A percentile compares a stretch with the other conserved stretches of the same genome.
Evolutionary conservation across 345 rosid genomes (phyloP).

Genomic region (Rhodamnia rubescens): DNA sequence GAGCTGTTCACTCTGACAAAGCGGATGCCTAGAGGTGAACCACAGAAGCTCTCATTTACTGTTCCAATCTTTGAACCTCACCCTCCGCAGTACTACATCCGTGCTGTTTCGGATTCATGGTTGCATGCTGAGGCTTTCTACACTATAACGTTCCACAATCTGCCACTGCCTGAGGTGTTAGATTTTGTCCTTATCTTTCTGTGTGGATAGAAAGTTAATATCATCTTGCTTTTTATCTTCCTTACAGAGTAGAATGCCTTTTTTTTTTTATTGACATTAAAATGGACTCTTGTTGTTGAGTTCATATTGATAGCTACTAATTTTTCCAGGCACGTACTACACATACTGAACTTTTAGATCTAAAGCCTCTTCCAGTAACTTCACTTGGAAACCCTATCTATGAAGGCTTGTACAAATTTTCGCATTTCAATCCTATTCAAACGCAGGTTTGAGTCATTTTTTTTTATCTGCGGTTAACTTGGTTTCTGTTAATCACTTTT

Average conservation of each 20-base stretch:
- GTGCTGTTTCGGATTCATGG: constrained; percentile 98
- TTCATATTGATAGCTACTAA: neutral
- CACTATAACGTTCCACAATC: constrained; percentile 85
- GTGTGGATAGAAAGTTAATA: neutral
- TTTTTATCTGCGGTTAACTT: neutral
- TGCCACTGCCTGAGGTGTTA: constrained; percentile 78
- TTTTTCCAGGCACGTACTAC: constrained; percentile 59
- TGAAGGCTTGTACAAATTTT: constrained; percentile 76
- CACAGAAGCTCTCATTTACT: constrained; percentile 86
- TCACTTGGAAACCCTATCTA: constrained; percentile 58
- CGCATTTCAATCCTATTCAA: constrained; percentile 98
- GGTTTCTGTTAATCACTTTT: neutral
- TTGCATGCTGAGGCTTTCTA: constrained; percentile 87
- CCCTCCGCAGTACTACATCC: constrained; percentile 93
- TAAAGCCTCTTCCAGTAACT: constrained; percentile 90
- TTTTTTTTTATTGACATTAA: neutral
- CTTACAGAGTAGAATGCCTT: neutral
- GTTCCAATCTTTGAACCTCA: constrained; percentile 98
- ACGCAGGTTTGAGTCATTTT: constrained; percentile 58
- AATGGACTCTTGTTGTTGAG: neutral
- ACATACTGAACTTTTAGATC: constrained; percentile 90
- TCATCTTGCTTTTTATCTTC: neutral
- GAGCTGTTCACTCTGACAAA: constrained; percentile 90
- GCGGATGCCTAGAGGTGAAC: constrained; percentile 72
- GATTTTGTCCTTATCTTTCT: neutral